Evolutionary conservation across 1,139 yeast genomes (phyloP), one percentile per base, ranked within the genome.

Genomic region (Yamadazyma siamensis): DNA sequence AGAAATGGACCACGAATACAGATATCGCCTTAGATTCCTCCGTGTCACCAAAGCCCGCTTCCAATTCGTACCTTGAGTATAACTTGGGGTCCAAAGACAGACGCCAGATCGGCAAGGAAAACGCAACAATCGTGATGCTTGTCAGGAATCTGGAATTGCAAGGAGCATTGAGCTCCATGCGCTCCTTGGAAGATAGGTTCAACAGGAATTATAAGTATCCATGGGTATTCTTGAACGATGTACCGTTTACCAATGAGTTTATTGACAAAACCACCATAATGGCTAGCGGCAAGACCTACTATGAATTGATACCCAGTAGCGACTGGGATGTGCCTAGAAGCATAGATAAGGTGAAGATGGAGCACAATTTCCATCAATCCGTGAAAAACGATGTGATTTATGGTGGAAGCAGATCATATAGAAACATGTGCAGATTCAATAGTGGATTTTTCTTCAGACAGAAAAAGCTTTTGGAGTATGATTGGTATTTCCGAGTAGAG

Each of bases 251-350:
- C 15, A 57, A 54, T 13, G 70, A 59, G 13, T 67, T 67, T 42
- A 65, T 56, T 13, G 71, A 64, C 31, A 52, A 75, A 43, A 88
- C 96, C 0, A 65, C 81, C 1, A 71, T 85, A 17, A 84, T 89
- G 95, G 95, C 89, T 0, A 80, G 89, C 36, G 94, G 96, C 0
- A 56, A 72, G 29, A 77, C 89, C 1, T 68, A 36, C 40, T 65
- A 69, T 41, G 75, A 68, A 36, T 48, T 68, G 26, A 61, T 69
- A 2, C 74, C 75, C 0, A 41, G 36, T 18, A 54, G 49, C 13
- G 71, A 69, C 43, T 68, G 75, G 75, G 49, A 65, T 20, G 61
- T 66, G 3, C 75, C 75, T 0, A 36, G 42, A 0, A 61, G 54
- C 36, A 66, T 69, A 2, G 62, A 65, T 39, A 46, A 47, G 25